Conservation (phyloP, 768 basidiomycete genomes). For the Boletus sensibilis region DNA sequence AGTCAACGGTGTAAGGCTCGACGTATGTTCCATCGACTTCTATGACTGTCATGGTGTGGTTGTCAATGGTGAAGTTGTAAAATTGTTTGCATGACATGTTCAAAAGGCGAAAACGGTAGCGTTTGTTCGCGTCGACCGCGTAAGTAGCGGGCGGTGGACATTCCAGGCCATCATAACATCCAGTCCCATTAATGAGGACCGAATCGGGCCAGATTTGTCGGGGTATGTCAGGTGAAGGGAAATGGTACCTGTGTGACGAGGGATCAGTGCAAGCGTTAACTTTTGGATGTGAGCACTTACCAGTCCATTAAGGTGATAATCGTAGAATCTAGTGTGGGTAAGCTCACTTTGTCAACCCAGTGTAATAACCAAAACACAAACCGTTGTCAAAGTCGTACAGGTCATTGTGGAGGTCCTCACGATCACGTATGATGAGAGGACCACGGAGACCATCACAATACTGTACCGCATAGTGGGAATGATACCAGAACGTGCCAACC, state of each 20-base stretch:
- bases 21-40: conserved; percentile 44
- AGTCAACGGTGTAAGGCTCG: conserved; percentile 40
- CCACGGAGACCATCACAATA: conserved; percentile 40
- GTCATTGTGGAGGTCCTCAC: conserved; percentile 19
- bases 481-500: conserved; percentile 42
- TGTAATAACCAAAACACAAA: conserved; percentile 3
- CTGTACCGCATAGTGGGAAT: conserved; percentile 23
- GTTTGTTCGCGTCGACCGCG: conserved; percentile 31
- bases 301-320: background rate
- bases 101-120: conserved; percentile 42
- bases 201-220: conserved; percentile 28
- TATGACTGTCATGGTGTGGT: conserved; percentile 36
- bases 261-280: background rate
- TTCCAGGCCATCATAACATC: conserved; percentile 30
- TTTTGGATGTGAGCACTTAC: background rate
- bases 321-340: background rate
- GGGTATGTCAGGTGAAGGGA: conserved; percentile 4
- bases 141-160: conserved; percentile 31
- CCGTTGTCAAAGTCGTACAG: conserved; percentile 25
- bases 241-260: conserved; percentile 18
- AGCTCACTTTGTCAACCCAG: background rate
- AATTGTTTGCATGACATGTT: conserved; percentile 37
- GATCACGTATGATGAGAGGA: conserved; percentile 2
- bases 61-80: conserved; percentile 28
- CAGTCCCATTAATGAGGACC: conserved; percentile 42